Conservation (phyloP, 129 eudicot genomes). For the Centella asiatica region DNA sequence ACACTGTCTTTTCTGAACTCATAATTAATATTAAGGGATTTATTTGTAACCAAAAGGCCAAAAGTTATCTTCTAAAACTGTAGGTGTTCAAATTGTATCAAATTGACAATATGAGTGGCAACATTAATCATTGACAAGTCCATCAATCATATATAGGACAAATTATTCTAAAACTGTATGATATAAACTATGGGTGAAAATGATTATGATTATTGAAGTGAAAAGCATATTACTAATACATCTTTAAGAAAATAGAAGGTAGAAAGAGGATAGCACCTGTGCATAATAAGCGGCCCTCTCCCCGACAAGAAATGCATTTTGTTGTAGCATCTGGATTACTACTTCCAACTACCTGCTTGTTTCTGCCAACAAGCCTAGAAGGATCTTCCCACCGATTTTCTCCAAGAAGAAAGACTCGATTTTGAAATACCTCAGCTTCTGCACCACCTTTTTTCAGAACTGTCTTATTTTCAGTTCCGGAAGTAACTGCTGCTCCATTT, state of each 20-base stretch:
- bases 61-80: too few relatives aligned
- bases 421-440: constrained; percentile 24
- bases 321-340: constrained; percentile 20
- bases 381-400: constrained; percentile 96
- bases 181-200: too few relatives aligned
- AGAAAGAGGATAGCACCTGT: constrained; percentile 37
- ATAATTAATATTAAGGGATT: too few relatives aligned
- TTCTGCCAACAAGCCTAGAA: constrained; percentile 47
- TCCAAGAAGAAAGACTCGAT: constrained; percentile 88
- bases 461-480: constrained; percentile 23
- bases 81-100: too few relatives aligned
- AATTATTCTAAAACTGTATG: too few relatives aligned
- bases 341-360: constrained; percentile 17
- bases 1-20: too few relatives aligned
- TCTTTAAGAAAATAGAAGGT: constrained; percentile 3
- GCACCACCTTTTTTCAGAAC: constrained; percentile 30
- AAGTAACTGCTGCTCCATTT: constrained; percentile 54
- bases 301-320: constrained; percentile 71
- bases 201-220: neutral
- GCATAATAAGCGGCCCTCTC: constrained; percentile 82
- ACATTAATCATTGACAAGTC: too few relatives aligned
- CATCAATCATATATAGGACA: too few relatives aligned
- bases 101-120: too few relatives aligned
- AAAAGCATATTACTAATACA: neutral
- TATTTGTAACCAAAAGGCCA: too few relatives aligned